phyloP scores from a whole-genome alignment of 345 rosid species.

The Citrus reticulata region DNA sequence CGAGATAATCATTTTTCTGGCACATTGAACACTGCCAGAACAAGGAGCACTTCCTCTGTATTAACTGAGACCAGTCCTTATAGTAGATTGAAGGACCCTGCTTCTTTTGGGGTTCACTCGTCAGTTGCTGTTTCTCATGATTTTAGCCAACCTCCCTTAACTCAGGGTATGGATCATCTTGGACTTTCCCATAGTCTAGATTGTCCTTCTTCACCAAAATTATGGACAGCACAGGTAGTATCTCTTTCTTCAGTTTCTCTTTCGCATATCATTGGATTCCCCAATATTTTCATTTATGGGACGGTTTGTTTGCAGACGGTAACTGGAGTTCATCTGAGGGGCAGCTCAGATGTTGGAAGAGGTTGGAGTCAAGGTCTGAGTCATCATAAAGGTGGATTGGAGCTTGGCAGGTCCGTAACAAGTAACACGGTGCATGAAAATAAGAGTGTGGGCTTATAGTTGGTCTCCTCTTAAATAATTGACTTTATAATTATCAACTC shows the following conservation, averaged over 20 bases:
- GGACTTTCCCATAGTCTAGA: conserved; percentile 46
- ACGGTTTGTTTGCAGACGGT: conserved; percentile 34
- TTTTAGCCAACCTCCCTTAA: conserved; percentile 28
- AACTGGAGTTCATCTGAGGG: conserved; percentile 43
- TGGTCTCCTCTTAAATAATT: background rate
- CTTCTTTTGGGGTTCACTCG: conserved; percentile 29
- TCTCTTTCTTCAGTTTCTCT: conserved; percentile 7
- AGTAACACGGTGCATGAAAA: background rate
- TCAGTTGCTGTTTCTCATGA: conserved; percentile 36
- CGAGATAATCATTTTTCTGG: conserved; percentile 64
- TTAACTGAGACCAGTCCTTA: conserved; percentile 52
- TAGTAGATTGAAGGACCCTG: conserved; percentile 35
- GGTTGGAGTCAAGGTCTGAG: conserved; percentile 57
- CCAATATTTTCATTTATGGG: background rate
- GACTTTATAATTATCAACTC: background rate
- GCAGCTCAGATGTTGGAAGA: conserved; percentile 41
- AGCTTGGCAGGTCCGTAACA: conserved; percentile 62
- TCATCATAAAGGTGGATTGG: conserved; percentile 51
- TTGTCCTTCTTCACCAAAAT: conserved; percentile 42
- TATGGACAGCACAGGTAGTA: conserved; percentile 62
- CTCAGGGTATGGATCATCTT: conserved; percentile 38
- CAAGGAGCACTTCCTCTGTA: conserved; percentile 39
- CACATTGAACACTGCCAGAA: conserved; percentile 29
- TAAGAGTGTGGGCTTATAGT: background rate
- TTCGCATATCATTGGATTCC: background rate